Evolutionary conservation across 2,329 filamentous ascomycete species (phyloP), one percentile per base, ranked within the genome.

Genomic region (Cercospora sp.): DNA sequence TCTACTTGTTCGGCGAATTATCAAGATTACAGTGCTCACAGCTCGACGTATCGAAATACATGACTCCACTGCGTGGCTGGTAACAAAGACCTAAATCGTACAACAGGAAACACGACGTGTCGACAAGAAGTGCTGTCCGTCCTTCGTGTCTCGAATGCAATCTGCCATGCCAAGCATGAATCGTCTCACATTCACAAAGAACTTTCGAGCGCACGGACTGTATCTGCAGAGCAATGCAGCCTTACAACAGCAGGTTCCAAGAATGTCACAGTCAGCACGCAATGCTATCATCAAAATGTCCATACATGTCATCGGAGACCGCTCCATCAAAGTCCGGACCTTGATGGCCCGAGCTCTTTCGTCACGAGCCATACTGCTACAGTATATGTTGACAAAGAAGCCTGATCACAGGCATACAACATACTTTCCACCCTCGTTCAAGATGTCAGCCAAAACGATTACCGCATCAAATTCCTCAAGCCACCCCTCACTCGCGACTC

Each of bases 401-500:
- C 45, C 18, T 23, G 13, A 51, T 13, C 10, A 26, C 45, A 51
- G 45, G 26, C 45, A 13, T 51, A 3, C 45, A 26, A 51, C 9
- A 51, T 23, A 23, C 45, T 51, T 20, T 51, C 23, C 20, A 23
- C 45, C 45, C 45, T 51, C 53, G 26, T 33, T 16, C 53, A 31
- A 58, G 23, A 58, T 58, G 53, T 58, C 53, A 28, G 18, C 20
- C 45, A 51, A 51, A 16, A 13, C 12, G 5, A 13, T 26, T 5
- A 23, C 45, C 10, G 45, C 45, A 13, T 51, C 45, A 20, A 3
- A 26, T 23, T 23, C 45, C 18, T 51, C 45, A 23, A 26, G 18
- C 18, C 57, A 60, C 10, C 16, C 58, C 5, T 68, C 68, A 8
- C 59, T 73, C 48, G 45, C 58, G 60, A n/a, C 57, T 51, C 70